These are phyloP conservation scores for Lachnellula hyalina DNA, from an alignment of 2,329 filamentous ascomycete species.

Conservation along the genomic window DNA sequence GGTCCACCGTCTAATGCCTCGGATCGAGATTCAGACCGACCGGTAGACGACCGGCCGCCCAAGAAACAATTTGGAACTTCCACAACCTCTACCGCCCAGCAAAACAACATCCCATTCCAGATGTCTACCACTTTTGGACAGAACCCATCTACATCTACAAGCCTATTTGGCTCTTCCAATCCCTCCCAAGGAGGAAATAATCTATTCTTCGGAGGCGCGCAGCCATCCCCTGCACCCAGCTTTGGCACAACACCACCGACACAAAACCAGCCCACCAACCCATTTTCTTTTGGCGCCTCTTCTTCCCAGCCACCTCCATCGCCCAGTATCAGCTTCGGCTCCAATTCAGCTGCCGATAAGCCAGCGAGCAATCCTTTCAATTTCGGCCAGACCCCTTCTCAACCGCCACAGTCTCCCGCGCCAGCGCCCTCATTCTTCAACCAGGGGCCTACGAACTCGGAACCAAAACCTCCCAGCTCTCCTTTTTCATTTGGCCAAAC, in stretches of 20 bases:
- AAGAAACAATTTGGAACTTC: slow-evolving; percentile 20
- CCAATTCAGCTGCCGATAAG: not conserved
- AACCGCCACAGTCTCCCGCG: not conserved
- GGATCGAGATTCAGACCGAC: slow-evolving; percentile 8
- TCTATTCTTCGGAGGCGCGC: slow-evolving; percentile 12
- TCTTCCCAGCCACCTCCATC: slow-evolving; percentile 10
- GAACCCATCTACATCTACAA: not conserved
- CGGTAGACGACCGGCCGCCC: slow-evolving; percentile 15
- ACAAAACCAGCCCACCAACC: slow-evolving; percentile 3
- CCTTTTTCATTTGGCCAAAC: not conserved
- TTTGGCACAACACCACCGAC: slow-evolving; percentile 7
- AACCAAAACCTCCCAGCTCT: not conserved
- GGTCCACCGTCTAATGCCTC: not conserved
- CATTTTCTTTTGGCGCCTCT: slow-evolving; percentile 15
- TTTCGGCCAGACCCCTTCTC: slow-evolving; percentile 1
- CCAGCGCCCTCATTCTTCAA: slow-evolving; percentile 1
- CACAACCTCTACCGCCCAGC: not conserved
- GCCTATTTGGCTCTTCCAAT: slow-evolving; percentile 11
- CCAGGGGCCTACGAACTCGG: not conserved
- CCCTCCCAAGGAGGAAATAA: slow-evolving; percentile 2
- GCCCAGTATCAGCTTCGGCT: not conserved
- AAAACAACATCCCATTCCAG: not conserved
- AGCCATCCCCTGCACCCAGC: slow-evolving; percentile 1
- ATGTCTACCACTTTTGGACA: slow-evolving; percentile 4
- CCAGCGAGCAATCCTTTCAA: slow-evolving; percentile 7